Evolutionary conservation across 257 asterid genomes (phyloP).

Genomic region (Cruciata laevipes): DNA sequence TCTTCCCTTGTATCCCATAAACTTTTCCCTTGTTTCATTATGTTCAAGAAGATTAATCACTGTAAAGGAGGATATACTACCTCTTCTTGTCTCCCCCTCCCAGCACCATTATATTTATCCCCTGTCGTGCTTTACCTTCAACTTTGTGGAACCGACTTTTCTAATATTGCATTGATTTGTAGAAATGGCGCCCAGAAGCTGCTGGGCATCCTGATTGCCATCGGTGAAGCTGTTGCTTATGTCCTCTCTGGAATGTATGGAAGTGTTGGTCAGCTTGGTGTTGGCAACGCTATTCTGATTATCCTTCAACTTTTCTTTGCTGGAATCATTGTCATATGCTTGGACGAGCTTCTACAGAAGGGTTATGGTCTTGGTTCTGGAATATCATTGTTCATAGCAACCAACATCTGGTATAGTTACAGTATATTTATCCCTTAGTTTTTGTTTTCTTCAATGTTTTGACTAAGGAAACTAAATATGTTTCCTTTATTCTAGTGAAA

Average conservation of each 20-base stretch:
- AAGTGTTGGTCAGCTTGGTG: constrained; percentile 59
- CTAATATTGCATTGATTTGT: not conserved
- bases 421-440: not conserved
- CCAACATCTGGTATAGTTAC: constrained; percentile 56
- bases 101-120: not conserved
- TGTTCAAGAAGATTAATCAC: not conserved
- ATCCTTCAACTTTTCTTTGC: constrained; percentile 66
- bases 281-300: constrained; percentile 67
- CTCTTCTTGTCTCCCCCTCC: not conserved
- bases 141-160: not conserved
- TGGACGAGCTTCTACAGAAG: constrained; percentile 63
- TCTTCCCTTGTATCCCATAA: not conserved
- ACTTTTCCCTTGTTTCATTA: not conserved
- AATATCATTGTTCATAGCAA: constrained; percentile 57
- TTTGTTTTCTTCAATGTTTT: not conserved
- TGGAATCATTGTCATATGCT: constrained; percentile 56
- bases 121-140: not conserved
- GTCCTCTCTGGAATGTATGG: constrained; percentile 77
- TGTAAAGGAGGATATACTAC: not conserved
- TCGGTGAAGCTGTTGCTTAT: constrained; percentile 70
- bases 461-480: not conserved
- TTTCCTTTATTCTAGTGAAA: constrained; percentile 44
- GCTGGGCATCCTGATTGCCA: constrained; percentile 57
- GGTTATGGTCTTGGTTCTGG: constrained; percentile 73
- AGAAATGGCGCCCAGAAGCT: constrained; percentile 75